Evolutionary conservation across 352 stramenopile genomes (phyloP).

Genomic region (Pythium phragmitis): DNA sequence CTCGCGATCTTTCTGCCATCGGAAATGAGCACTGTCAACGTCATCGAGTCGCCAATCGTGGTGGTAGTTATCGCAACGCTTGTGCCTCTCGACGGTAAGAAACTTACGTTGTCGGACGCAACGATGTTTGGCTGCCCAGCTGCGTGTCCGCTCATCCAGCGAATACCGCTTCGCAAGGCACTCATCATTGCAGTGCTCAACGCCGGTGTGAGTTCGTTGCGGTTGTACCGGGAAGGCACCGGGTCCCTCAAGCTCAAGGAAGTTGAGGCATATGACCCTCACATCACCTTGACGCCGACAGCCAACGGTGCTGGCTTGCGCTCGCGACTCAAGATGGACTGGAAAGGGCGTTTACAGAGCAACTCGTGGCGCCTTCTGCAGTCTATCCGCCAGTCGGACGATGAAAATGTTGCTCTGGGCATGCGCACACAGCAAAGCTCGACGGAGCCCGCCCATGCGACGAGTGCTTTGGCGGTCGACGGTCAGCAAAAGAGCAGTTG

Average conservation of each 20-base stretch:
- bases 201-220: slow-evolving; percentile 38
- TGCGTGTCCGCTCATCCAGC: slow-evolving; percentile 35
- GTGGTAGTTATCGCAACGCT: slow-evolving; percentile 42
- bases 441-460: slow-evolving; percentile 35
- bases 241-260: slow-evolving; percentile 40
- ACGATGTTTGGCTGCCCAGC: slow-evolving; percentile 36
- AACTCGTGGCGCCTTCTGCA: slow-evolving; percentile 58
- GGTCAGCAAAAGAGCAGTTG: slow-evolving; percentile 35
- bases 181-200: slow-evolving; percentile 54
- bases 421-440: slow-evolving; percentile 69
- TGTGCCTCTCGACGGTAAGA: slow-evolving; percentile 12
- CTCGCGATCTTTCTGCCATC: slow-evolving; percentile 52
- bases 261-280: slow-evolving; percentile 54
- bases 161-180: slow-evolving; percentile 33
- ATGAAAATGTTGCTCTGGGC: slow-evolving; percentile 57
- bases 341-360: slow-evolving; percentile 33
- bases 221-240: slow-evolving; percentile 49
- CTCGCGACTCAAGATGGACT: slow-evolving; percentile 47
- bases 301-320: slow-evolving; percentile 44
- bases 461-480: slow-evolving; percentile 53
- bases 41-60: slow-evolving; percentile 8
- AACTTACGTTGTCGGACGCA: slow-evolving; percentile 6
- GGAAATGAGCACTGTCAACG: slow-evolving; percentile 20
- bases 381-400: slow-evolving; percentile 45
- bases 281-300: slow-evolving; percentile 44